These are phyloP conservation scores for Athelia sp. DNA, from an alignment of 1,284 basidiomycete species.

Conservation along the genomic window DNA sequence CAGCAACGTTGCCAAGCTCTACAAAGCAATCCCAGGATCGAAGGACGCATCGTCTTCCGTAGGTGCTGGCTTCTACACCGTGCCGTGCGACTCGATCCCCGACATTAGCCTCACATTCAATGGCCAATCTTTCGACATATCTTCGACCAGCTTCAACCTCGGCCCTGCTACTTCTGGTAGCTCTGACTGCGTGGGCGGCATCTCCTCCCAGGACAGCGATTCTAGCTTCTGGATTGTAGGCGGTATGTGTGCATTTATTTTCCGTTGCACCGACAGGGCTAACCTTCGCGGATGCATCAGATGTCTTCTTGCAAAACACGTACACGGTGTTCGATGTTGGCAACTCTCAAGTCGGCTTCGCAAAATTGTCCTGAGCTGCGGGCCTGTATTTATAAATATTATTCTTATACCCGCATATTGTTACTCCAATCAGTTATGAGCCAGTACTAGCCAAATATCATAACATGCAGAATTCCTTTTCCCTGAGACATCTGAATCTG, in stretches of 20 bases:
- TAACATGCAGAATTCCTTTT: too few relatives aligned
- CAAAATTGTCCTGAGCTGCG: constrained; percentile 19
- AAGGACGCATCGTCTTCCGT: constrained; percentile 5
- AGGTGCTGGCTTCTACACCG: constrained; percentile 23
- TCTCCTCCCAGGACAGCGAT: constrained; percentile 13
- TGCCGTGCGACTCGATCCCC: constrained; percentile 20
- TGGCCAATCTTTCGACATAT: constrained; percentile 15
- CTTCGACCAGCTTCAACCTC: constrained; percentile 18
- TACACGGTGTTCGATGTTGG: constrained; percentile 29
- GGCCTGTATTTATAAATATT: not conserved
- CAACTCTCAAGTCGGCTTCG: constrained; percentile 33
- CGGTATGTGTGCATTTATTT: constrained; percentile 22
- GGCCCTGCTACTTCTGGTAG: constrained; percentile 14
- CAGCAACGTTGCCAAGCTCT: constrained; percentile 32
- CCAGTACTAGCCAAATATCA: too few relatives aligned
- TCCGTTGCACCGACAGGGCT: not conserved
- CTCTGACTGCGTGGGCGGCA: constrained; percentile 19
- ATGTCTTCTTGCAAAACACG: constrained; percentile 14
- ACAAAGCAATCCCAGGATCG: constrained; percentile 31
- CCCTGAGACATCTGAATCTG: too few relatives aligned
- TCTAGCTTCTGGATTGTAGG: constrained; percentile 29
- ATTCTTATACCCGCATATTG: not conserved
- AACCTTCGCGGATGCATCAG: not conserved
- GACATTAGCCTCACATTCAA: constrained; percentile 20
- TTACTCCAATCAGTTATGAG: too few relatives aligned